These are phyloP conservation scores for Venturia nashicola DNA, from an alignment of 2,329 filamentous ascomycete species.

Conservation along the genomic window DNA sequence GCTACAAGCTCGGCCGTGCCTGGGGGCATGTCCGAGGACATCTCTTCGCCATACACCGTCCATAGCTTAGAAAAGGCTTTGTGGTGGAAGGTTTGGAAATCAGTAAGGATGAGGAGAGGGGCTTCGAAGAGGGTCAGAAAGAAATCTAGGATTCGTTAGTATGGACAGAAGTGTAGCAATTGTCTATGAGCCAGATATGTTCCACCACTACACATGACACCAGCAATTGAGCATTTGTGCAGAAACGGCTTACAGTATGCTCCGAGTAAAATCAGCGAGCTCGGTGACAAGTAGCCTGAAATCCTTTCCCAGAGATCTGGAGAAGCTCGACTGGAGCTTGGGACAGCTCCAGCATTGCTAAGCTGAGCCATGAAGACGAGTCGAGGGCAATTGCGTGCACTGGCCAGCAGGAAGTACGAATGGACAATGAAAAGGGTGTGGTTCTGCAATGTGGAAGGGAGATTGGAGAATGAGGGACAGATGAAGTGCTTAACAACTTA, in stretches of 20 bases:
- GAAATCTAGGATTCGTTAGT: background rate
- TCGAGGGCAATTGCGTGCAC: no score
- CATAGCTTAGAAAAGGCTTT: conserved; percentile 10
- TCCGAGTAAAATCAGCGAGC: background rate
- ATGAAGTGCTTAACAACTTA: no score
- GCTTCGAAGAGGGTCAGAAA: conserved; percentile 1
- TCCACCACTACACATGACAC: background rate
- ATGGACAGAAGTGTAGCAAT: background rate
- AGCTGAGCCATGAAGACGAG: background rate
- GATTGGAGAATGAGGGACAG: no score
- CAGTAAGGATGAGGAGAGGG: conserved; percentile 4
- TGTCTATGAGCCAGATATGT: background rate
- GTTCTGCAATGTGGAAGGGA: background rate
- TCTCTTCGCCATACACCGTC: conserved; percentile 16
- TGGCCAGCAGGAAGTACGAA: background rate
- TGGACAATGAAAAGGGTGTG: background rate
- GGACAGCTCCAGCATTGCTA: background rate
- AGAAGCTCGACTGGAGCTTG: background rate
- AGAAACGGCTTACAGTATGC: background rate
- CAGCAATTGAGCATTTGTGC: background rate
- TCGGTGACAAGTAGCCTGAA: background rate
- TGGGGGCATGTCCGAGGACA: conserved; percentile 26
- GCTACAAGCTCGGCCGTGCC: conserved; percentile 18
- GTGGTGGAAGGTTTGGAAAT: conserved; percentile 7
- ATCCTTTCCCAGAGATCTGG: background rate